These are phyloP conservation scores for Eragrostis nindensis DNA, from an alignment of 176 grass and related monocot species.

Conservation along the genomic window DNA sequence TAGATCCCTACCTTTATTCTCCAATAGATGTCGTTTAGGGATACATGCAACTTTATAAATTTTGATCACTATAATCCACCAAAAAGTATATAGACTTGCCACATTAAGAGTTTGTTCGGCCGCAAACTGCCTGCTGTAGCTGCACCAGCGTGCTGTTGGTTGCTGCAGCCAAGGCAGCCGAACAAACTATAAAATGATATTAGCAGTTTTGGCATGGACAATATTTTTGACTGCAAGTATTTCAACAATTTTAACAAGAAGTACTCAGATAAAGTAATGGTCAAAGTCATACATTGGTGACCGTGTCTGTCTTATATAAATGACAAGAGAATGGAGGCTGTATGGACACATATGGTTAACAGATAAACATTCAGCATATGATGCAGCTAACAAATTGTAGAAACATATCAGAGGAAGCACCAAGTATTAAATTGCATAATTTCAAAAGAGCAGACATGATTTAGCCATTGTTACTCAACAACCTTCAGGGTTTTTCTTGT, in stretches of 20 bases:
- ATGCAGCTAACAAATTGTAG: neutral
- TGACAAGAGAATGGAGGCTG: neutral
- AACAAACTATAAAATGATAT: too few species aligned
- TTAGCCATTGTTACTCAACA: neutral
- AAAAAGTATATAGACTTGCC: too few species aligned
- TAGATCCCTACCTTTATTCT: neutral
- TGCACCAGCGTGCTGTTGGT: too few species aligned
- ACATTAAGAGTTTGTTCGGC: too few species aligned
- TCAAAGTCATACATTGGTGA: neutral
- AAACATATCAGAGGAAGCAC: neutral
- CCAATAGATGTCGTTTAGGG: neutral
- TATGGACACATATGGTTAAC: neutral
- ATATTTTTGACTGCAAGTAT: too few species aligned
- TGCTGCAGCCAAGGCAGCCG: too few species aligned
- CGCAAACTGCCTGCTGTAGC: too few species aligned
- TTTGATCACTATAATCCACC: too few species aligned
- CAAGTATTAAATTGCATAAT: neutral
- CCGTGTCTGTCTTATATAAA: neutral
- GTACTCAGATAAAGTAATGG: too few species aligned
- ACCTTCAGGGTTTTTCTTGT: neutral
- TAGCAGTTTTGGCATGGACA: too few species aligned
- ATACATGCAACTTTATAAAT: neutral
- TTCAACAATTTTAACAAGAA: too few species aligned
- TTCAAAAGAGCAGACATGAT: constrained; percentile 5
- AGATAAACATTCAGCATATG: neutral